Conservation (phyloP, 2,329 filamentous ascomycete species). For the Claviceps purpurea region DNA sequence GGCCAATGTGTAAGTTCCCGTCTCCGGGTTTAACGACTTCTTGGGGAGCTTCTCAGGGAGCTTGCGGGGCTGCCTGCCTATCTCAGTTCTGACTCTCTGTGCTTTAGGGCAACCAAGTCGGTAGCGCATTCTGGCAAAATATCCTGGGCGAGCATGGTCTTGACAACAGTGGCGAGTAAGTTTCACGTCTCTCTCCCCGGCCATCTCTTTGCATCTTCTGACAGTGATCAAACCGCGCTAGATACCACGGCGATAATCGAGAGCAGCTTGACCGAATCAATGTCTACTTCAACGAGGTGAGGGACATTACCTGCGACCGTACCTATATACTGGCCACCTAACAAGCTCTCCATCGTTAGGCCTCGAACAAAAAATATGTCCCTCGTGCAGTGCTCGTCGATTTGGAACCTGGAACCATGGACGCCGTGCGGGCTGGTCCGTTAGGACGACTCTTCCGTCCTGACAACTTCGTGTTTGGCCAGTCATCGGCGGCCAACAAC, state of each 20-base stretch:
- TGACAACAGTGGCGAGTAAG: constrained; percentile 70
- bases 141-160: constrained; percentile 90
- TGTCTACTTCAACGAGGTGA: constrained; percentile 84
- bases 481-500: constrained; percentile 99
- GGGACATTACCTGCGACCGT: constrained; percentile 8
- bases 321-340: neutral
- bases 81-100: constrained; percentile 12
- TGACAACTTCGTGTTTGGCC: constrained; percentile 99
- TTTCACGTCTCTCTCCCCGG: neutral
- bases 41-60: neutral
- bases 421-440: constrained; percentile 92
- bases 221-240: neutral
- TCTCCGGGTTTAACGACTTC: neutral
- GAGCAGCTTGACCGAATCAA: constrained; percentile 99
- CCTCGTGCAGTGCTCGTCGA: constrained; percentile 98
- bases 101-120: constrained; percentile 94
- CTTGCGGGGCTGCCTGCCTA: no score
- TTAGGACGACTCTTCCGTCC: constrained; percentile 98
- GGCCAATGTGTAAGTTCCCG: constrained; percentile 75
- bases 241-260: constrained; percentile 93
- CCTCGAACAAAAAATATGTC: constrained; percentile 95
- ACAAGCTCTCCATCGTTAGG: constrained; percentile 34
- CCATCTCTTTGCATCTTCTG: neutral
- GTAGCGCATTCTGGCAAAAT: constrained; percentile 97
- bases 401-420: constrained; percentile 98